Conservation (phyloP, 257 asterid genomes). For the Scutellaria galericulata region DNA sequence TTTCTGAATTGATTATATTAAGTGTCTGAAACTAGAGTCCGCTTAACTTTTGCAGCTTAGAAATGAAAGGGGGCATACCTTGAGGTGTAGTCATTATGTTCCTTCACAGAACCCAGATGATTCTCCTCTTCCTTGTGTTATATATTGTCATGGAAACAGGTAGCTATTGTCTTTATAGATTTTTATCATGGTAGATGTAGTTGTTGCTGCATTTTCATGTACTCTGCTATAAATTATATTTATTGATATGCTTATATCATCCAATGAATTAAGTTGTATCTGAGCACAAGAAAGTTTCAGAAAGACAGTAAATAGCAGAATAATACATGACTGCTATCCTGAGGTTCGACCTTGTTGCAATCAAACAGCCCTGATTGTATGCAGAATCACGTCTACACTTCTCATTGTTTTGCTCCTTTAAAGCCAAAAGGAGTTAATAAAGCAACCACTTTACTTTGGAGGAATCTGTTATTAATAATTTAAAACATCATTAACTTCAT, state of each 20-base stretch:
- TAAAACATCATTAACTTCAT: neutral
- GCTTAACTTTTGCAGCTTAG: constrained; percentile 69
- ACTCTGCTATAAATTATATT: neutral
- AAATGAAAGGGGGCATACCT: constrained; percentile 83
- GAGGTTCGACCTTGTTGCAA: constrained; percentile 9
- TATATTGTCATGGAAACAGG: constrained; percentile 99
- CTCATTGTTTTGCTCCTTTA: neutral
- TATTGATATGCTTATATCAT: constrained; percentile 2
- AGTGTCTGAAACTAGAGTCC: constrained; percentile 31
- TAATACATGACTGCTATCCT: neutral
- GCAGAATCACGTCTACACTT: neutral
- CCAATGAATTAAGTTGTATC: neutral
- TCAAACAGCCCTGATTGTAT: constrained; percentile 19
- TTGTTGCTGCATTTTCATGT: constrained; percentile 18
- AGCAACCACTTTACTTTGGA: neutral
- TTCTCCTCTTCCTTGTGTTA: constrained; percentile 90
- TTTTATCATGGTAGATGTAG: constrained; percentile 12
- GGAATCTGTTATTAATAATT: neutral
- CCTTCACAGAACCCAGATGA: constrained; percentile 76
- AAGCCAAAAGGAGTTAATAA: constrained; percentile 6
- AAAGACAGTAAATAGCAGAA: neutral
- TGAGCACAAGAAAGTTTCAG: constrained; percentile 12
- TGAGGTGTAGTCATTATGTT: constrained; percentile 93
- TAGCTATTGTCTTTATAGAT: constrained; percentile 32
- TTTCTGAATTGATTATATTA: constrained; percentile 18